A percentile compares a stretch with the other conserved stretches of the same genome.
Evolutionary conservation across 805 yeast species (phyloP).

Genomic region (Sungouiozyma intestinalis): DNA sequence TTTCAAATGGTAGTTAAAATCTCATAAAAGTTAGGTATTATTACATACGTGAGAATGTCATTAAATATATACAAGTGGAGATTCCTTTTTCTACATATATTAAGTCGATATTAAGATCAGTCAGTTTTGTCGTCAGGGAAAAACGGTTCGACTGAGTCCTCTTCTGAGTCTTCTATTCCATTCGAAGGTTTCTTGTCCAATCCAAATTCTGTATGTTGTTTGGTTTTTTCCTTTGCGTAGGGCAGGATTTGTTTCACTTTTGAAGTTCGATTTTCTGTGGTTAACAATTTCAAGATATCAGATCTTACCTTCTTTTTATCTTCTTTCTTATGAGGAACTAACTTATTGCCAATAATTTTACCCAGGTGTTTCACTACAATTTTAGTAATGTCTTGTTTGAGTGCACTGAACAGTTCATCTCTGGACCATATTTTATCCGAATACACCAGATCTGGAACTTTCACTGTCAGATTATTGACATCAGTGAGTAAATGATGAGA

Average conservation of each 20-base stretch:
- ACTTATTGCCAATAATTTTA: conserved; percentile 49
- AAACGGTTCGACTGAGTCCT: conserved; percentile 8
- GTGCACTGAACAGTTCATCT: conserved; percentile 41
- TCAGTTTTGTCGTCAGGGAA: conserved; percentile 5
- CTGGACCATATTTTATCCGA: conserved; percentile 46
- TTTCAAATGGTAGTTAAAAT: no score
- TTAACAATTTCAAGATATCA: conserved; percentile 15
- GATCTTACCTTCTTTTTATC: conserved; percentile 16
- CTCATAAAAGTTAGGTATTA: no score
- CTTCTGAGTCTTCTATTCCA: conserved; percentile 1
- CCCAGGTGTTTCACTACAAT: conserved; percentile 50
- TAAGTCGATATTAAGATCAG: no score
- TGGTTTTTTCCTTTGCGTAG: not conserved
- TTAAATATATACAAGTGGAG: not conserved
- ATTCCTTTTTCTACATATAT: no score
- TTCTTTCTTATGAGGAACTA: conserved; percentile 36
- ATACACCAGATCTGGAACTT: conserved; percentile 40
- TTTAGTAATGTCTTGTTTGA: conserved; percentile 48
- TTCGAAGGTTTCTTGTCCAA: not conserved
- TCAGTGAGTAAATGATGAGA: conserved; percentile 47
- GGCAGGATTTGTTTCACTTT: conserved; percentile 3
- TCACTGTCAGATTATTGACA: conserved; percentile 44
- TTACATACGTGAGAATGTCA: no score
- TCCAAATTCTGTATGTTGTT: not conserved
- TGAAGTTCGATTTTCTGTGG: conserved; percentile 4